Percentiles rank a stretch among this genome's conserved stretches.
phyloP scores from a whole-genome alignment of 345 rosid genomes.

The Syzygium aqueum region DNA sequence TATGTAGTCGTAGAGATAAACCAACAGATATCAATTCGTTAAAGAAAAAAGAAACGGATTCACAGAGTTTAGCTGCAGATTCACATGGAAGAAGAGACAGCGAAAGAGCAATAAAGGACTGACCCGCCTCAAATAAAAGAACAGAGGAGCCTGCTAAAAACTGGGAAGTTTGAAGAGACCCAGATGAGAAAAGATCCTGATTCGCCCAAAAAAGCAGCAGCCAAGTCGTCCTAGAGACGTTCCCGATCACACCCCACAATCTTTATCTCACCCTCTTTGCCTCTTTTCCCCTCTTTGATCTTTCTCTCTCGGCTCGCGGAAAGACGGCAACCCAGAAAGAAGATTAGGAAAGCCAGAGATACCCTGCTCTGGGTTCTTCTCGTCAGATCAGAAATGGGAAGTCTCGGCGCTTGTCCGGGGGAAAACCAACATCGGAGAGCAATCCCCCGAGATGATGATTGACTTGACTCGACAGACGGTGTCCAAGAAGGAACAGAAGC shows the following conservation, averaged over 20 bases:
- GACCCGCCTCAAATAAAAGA: conserved; percentile 31
- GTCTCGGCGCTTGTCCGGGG: background rate
- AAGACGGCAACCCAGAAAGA: conserved; percentile 5
- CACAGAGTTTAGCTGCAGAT: conserved; percentile 5
- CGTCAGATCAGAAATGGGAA: background rate
- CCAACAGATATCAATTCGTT: conserved; percentile 1
- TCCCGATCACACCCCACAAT: conserved; percentile 1
- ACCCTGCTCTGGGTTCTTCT: background rate
- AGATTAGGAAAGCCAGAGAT: conserved; percentile 19
- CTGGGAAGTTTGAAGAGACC: conserved; percentile 15
- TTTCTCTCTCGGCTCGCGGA: background rate
- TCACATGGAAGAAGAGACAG: conserved; percentile 3
- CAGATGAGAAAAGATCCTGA: conserved; percentile 53
- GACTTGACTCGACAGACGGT: background rate
- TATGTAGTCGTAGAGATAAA: background rate
- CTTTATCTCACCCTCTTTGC: background rate
- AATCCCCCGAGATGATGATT: background rate
- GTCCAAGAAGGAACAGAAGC: background rate
- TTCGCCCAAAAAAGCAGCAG: conserved; percentile 16
- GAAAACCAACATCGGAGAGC: background rate
- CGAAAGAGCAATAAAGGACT: conserved; percentile 8
- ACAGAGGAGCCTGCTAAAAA: conserved; percentile 15
- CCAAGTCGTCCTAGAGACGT: background rate
- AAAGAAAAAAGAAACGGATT: background rate
- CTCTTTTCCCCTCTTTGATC: conserved; percentile 2